Base-by-base conservation (phyloP, 2,329 filamentous ascomycete species). In the Penicillium sp. region DNA sequence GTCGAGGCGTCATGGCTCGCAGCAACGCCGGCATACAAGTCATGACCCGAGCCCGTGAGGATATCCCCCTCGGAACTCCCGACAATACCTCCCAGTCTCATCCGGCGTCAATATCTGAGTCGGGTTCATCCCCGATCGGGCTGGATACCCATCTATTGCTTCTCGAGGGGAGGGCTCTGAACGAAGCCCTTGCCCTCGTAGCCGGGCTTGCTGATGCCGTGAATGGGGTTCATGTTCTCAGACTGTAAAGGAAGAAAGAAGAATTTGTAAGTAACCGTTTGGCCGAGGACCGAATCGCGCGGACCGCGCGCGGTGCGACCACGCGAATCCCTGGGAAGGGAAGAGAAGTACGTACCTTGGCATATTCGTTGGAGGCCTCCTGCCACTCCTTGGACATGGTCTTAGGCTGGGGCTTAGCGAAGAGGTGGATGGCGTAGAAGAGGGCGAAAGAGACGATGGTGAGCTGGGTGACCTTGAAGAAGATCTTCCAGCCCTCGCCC, bases 361-460 rank as follows among this genome's bases (percentile, higher is more conserved):
- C 82, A 77, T 89, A 94, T 81, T 97, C 94, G 78, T 99, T 96
- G 64, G 87, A 84, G 65, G 88, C 88, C 81, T 97, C 91, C 81
- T 99, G 91, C 85, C 89, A 97, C 79, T 99, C 94, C 83, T 90
- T 89, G 79, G 82, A 93, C 92, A 99, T 96, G 68, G 93, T 96
- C 75, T 81, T 80, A 63, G 94, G 94, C 58, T 83, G 69, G 54
- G 84, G 83, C 72, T 84, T 82, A 68, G 89, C 91, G 73, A 90
- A 87, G 63, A 82, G 62, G 68, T 92, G 89, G 72, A 89, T 83
- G 66, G 75, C 58, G 67, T 79, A 80, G 80, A 97, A 97, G 75
- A 97, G 56, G 60, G 76, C 82, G 64, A 88, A 76, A 62, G 87
- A 87, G 66, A 80, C 82, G 58, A 76, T 79, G 61, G 95, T 68